These are phyloP conservation scores for Termitomyces eurrhizus DNA, from an alignment of 768 basidiomycete genomes.

Conservation along the genomic window DNA sequence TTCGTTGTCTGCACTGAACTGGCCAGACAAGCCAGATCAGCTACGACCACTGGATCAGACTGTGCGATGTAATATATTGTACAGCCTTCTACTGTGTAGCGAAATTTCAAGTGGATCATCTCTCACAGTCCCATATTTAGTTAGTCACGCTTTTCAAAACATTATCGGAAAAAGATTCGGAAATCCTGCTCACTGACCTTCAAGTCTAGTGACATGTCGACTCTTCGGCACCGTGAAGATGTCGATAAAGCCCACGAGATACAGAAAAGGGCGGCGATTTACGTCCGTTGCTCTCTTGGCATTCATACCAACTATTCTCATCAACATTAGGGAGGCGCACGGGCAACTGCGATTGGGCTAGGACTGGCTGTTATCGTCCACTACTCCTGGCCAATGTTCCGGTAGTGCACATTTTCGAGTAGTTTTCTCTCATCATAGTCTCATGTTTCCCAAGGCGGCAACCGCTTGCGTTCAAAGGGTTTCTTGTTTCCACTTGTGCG, in stretches of 20 bases:
- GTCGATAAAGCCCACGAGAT: slow-evolving; percentile 55
- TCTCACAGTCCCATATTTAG: too few relatives aligned
- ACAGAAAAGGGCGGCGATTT: slow-evolving; percentile 54
- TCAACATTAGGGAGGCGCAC: slow-evolving; percentile 45
- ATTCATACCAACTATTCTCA: slow-evolving; percentile 8
- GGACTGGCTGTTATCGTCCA: slow-evolving; percentile 63
- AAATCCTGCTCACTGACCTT: neutral
- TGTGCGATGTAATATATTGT: neutral
- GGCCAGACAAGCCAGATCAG: slow-evolving; percentile 29
- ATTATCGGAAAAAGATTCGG: neutral
- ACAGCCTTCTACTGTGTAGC: neutral
- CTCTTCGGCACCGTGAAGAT: slow-evolving; percentile 46
- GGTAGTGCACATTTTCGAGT: slow-evolving; percentile 34
- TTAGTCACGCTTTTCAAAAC: neutral
- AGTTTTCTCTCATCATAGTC: neutral
- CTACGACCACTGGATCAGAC: neutral
- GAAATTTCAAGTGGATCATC: neutral
- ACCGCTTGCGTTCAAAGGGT: slow-evolving; percentile 77
- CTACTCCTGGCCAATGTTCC: slow-evolving; percentile 68
- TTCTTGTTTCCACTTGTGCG: slow-evolving; percentile 70
- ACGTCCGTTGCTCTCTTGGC: slow-evolving; percentile 34
- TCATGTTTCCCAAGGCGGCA: slow-evolving; percentile 50
- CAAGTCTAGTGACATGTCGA: slow-evolving; percentile 20
- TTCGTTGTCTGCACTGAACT: slow-evolving; percentile 37
- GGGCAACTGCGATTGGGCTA: slow-evolving; percentile 49